phyloP scores from a whole-genome alignment of 108 stramenopile species.

The Skeletonema costatum region DNA sequence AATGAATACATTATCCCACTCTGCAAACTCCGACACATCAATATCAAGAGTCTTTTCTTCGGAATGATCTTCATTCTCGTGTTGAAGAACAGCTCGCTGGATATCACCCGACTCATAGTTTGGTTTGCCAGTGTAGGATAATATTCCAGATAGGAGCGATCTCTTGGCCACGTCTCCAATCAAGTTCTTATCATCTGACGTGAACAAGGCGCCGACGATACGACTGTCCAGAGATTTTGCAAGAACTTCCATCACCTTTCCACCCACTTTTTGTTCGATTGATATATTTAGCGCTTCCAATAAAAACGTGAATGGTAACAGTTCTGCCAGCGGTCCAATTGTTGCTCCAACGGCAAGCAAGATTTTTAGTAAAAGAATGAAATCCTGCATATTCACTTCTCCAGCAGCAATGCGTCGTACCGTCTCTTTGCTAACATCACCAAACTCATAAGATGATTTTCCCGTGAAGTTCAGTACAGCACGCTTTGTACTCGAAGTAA shows the following conservation, averaged over 20 bases:
- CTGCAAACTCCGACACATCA: constrained; percentile 34
- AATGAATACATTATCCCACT: constrained; percentile 40
- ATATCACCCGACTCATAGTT: constrained; percentile 47
- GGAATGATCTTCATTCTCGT: constrained; percentile 7
- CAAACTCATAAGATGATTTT: constrained; percentile 26
- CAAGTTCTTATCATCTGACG: constrained; percentile 34
- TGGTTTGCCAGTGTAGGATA: constrained; percentile 40
- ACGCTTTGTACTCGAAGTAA: constrained; percentile 29
- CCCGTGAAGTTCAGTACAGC: constrained; percentile 39
- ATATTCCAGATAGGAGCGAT: constrained; percentile 31
- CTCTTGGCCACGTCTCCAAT: constrained; percentile 45
- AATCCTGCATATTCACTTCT: constrained; percentile 36
- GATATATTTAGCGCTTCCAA: constrained; percentile 45
- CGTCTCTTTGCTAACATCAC: constrained; percentile 40
- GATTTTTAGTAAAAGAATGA: constrained; percentile 33
- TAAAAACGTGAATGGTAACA: constrained; percentile 34
- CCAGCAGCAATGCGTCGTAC: constrained; percentile 30
- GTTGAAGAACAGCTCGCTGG: constrained; percentile 28
- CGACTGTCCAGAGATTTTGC: constrained; percentile 27
- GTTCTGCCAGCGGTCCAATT: constrained; percentile 35
- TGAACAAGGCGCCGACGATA: constrained; percentile 37
- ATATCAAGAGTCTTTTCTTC: constrained; percentile 21
- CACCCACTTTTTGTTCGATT: constrained; percentile 43
- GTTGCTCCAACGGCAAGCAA: constrained; percentile 43
- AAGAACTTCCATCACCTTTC: constrained; percentile 32